phyloP scores from a whole-genome alignment of 2,329 filamentous ascomycete genomes.

The Cercospora citrullina region DNA sequence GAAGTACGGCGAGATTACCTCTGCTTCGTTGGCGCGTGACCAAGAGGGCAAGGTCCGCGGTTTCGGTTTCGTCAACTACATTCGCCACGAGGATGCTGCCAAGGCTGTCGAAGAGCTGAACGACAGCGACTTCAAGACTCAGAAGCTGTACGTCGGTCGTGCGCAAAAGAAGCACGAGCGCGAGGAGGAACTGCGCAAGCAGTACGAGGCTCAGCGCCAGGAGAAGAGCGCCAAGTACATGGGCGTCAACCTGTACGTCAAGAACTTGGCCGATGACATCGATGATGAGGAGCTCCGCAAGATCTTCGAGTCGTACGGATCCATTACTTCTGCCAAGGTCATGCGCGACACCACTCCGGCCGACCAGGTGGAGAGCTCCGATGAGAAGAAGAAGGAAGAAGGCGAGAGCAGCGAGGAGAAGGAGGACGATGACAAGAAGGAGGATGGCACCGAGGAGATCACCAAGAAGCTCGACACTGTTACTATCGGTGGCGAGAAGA shows the following conservation, averaged over 20 bases:
- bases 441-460: conserved; percentile 50
- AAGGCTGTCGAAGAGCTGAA: conserved; percentile 90
- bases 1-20: conserved; percentile 91
- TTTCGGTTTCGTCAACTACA: conserved; percentile 94
- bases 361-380: conserved; percentile 45
- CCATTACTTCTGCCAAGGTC: conserved; percentile 98
- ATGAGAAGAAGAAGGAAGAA: conserved; percentile 49
- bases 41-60: conserved; percentile 94
- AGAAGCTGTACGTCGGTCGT: conserved; percentile 96
- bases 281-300: conserved; percentile 97
- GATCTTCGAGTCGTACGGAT: conserved; percentile 86
- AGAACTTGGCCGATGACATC: conserved; percentile 95
- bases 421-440: conserved; percentile 54
- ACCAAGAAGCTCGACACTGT: conserved; percentile 55
- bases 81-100: conserved; percentile 81
- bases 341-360: conserved; percentile 78
- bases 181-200: conserved; percentile 97
- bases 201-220: conserved; percentile 93
- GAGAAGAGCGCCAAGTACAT: conserved; percentile 99
- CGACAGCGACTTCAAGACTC: conserved; percentile 85
- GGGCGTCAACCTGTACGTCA: conserved; percentile 99
- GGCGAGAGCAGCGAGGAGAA: conserved; percentile 56
- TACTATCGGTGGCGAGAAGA: conserved; percentile 61
- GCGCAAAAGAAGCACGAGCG: conserved; percentile 99
- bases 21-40: conserved; percentile 89